Base-by-base conservation (phyloP, 805 yeast species). In the Candida oleophila region DNA sequence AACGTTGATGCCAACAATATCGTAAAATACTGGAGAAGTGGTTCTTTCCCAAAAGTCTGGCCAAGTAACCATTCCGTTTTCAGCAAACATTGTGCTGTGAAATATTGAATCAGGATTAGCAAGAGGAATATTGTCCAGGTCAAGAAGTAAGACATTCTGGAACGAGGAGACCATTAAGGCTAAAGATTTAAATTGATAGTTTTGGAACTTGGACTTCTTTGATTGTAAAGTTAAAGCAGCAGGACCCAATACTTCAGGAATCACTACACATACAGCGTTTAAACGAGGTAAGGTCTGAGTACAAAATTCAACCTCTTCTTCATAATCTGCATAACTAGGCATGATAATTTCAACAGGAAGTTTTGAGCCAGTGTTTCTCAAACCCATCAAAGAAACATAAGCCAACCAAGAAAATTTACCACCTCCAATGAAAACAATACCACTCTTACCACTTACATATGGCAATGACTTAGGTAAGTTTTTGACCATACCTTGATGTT, bases 151-250 rank as follows among this genome's bases (percentile, higher is more conserved):
- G 22, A 66, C 69, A 42, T 74, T 69, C 48, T 75, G 74, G 52
- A 77, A 77, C 2, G 74, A 65, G 11, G 80, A 73, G 1, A 71
- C 66, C 44, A 76, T 53, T 22, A 77, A 52, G n/a, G 79, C 80
- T 33, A 77, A 57, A 1, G 68, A 61, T 49, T 73, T 73, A 46
- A 62, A 53, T 47, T 69, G 77, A 48, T 70, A 73, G 5, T 73
- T 74, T 44, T 56, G 41, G 55, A 54, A 22, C 46, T 56, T 19
- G 38, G 60, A 52, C 43, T 55, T 53, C 3, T 52, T 42, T 9
- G 16, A 3, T 20, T 15, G 35, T 12, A 7, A 8, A 8, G 30
- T 16, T 12, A 62, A 33, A 1, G 49, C 47, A 2, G 51, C 54
- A 2, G 49, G 9, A 30, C 53, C 76, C 16, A 73, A 55, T 15